A percentile compares a stretch with the other conserved stretches of the same genome.
phyloP scores from a whole-genome alignment of 352 stramenopile species.

The Phytophthora citrophthora region DNA sequence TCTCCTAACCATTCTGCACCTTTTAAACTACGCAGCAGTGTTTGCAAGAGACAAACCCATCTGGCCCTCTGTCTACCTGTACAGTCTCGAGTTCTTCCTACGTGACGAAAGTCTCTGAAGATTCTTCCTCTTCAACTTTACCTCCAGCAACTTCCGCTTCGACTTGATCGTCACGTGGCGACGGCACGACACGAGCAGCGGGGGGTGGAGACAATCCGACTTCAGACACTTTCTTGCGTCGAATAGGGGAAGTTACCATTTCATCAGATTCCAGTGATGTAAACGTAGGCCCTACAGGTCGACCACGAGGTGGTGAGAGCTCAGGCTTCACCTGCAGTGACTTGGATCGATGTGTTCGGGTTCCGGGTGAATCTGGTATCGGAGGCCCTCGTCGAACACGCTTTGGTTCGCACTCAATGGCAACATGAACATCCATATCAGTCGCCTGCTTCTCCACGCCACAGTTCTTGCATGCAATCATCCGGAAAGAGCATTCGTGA shows the following conservation, averaged over 20 bases:
- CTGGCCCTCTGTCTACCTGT: no score
- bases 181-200: conserved; percentile 25
- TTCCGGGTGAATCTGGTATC: conserved; percentile 1
- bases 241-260: conserved; percentile 44
- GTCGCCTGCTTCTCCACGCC: conserved; percentile 42
- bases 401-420: conserved; percentile 50
- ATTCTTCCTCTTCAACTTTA: no score
- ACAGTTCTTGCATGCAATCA: conserved; percentile 49
- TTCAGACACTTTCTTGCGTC: conserved; percentile 54
- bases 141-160: conserved; percentile 16
- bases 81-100: no score
- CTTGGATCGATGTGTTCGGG: neutral
- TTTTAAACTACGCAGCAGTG: no score
- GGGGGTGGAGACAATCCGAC: conserved; percentile 13
- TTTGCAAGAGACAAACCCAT: no score
- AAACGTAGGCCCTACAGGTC: conserved; percentile 16
- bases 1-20: no score
- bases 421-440: conserved; percentile 48
- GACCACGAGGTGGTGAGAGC: conserved; percentile 10
- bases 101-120: no score
- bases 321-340: conserved; percentile 14
- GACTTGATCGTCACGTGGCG: conserved; percentile 56
- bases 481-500: conserved; percentile 48
- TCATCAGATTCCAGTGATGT: neutral
- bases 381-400: conserved; percentile 25